Base-by-base conservation (phyloP, 192 early-diverging fungal species). In the Podila verticillata region DNA sequence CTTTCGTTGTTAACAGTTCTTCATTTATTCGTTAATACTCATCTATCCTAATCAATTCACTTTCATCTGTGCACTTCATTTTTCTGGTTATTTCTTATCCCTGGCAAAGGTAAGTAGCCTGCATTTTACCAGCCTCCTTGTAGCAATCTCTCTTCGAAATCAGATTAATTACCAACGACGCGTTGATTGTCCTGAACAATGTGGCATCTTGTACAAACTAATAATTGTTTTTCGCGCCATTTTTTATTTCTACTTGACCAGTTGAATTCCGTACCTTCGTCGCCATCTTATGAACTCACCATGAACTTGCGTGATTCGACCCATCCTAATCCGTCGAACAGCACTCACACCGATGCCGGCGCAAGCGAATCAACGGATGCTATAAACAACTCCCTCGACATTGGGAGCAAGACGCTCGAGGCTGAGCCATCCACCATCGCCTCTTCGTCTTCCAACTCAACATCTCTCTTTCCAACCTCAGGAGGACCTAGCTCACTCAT, bases 231-330 rank as follows among this genome's bases (percentile, higher is more conserved):
- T 24, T 20, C 44, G n/a, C 63, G 15, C 47, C 12, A 64, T 13
- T 30, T n/a, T 64, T 49, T 47, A 44, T 44, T 15, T 44, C 39
- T 44, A 10, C 17, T 44, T 44, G 0, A 1, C 1, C 13, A 44
- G 39, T 15, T 44, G 39, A 44, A 44, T 44, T 44, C 39, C 39
- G 17, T 17, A 44, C 39, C 12, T 44, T 44, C 39, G 10, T 17
- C 15, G 12, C 39, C 39, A 44, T 26, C 24, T n/a, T 80, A 80
- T 80, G 77, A 68, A 68, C 70, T 47, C 65, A 72, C 58, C 70
- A 80, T 80, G 77, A 80, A 70, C 70, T 59, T 80, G 77, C 69
- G 72, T 68, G 77, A 80, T 80, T 72, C 77, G 69, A 51, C 70
- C 62, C 65, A 58, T 4, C 31, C 68, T 62, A 65, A 68, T 63